These are phyloP conservation scores for Colletotrichum sp. DNA, from an alignment of 2,329 filamentous ascomycete genomes.

Conservation along the genomic window DNA sequence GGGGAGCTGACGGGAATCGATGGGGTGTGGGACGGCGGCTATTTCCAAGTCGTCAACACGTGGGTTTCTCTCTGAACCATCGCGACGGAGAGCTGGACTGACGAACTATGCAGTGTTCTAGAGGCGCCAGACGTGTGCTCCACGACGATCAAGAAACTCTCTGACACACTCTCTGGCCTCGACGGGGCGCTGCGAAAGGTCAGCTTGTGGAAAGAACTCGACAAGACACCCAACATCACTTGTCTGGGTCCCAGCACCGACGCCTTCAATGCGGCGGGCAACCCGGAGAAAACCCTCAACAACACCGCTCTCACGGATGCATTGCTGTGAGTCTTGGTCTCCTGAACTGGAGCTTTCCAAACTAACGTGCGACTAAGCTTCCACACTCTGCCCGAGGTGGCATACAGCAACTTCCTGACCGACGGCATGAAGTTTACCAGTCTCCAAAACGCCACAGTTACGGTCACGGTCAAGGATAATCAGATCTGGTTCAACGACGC, in stretches of 20 bases:
- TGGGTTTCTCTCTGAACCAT: neutral
- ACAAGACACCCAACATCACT: conserved; percentile 24
- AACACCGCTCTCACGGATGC: conserved; percentile 14
- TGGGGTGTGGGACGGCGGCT: conserved; percentile 22
- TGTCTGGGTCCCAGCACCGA: conserved; percentile 25
- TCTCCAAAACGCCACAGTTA: conserved; percentile 15
- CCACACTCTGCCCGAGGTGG: conserved; percentile 22
- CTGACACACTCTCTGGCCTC: conserved; percentile 5
- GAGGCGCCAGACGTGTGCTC: conserved; percentile 18
- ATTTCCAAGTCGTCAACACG: conserved; percentile 25
- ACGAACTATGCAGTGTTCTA: conserved; percentile 13
- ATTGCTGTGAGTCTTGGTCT: conserved; percentile 17
- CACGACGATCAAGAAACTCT: conserved; percentile 16
- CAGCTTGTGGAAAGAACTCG: conserved; percentile 20
- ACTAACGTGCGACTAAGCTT: conserved; percentile 1
- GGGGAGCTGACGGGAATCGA: conserved; percentile 16
- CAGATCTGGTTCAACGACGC: conserved; percentile 29
- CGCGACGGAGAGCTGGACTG: neutral
- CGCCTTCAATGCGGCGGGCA: conserved; percentile 23
- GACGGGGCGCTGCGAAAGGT: conserved; percentile 14
- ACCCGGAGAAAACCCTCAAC: conserved; percentile 19
- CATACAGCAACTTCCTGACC: conserved; percentile 24
- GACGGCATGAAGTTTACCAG: conserved; percentile 23
- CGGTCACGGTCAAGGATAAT: conserved; percentile 22
- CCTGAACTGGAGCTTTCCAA: no score